phyloP scores from a whole-genome alignment of 441 rosid species.

The Euphorbia schlechtendalii region DNA sequence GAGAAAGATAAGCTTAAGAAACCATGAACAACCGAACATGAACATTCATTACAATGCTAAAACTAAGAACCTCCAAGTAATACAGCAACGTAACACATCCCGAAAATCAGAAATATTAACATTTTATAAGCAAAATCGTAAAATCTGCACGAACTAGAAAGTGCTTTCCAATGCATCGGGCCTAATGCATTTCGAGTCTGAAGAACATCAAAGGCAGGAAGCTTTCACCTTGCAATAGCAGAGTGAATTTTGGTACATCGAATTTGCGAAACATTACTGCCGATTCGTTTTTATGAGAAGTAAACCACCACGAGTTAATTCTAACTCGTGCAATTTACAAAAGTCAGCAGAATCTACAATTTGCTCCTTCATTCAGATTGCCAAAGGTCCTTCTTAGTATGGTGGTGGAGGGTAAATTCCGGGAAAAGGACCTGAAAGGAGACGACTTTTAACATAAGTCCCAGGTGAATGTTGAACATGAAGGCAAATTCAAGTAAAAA shows the following conservation, averaged over 20 bases:
- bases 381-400: slow-evolving; percentile 29
- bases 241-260: neutral
- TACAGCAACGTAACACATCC: neutral
- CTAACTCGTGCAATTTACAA: neutral
- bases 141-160: neutral
- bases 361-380: slow-evolving; percentile 1
- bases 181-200: neutral
- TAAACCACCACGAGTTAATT: slow-evolving; percentile 2
- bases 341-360: slow-evolving; percentile 4
- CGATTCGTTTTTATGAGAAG: neutral
- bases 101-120: neutral
- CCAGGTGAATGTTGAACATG: neutral
- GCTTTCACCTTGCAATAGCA: neutral
- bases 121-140: neutral
- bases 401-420: slow-evolving; percentile 61
- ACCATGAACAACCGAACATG: neutral
- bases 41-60: neutral
- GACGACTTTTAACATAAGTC: slow-evolving; percentile 9
- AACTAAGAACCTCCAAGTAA: neutral
- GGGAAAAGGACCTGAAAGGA: slow-evolving; percentile 44
- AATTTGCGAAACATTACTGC: neutral
- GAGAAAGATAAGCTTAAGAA: neutral
- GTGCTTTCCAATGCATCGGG: neutral
- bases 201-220: neutral
- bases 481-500: neutral